phyloP scores from a whole-genome alignment of 768 basidiomycete species.

The Suillus alpinus region DNA sequence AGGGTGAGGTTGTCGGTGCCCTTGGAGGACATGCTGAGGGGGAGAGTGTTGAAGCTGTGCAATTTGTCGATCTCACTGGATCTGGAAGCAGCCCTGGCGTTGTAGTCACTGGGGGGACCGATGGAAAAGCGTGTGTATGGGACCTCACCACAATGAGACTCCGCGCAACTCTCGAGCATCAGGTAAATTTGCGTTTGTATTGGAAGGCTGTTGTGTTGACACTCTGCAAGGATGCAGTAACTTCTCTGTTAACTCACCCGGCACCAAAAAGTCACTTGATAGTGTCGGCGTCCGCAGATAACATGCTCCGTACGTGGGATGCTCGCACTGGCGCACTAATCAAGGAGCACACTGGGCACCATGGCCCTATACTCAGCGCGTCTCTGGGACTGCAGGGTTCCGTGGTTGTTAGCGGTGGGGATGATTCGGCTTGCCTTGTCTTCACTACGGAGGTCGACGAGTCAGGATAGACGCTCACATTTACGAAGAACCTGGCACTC shows the following conservation, averaged over 20 bases:
- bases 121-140: constrained; percentile 94
- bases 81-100: constrained; percentile 56
- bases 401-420: constrained; percentile 83
- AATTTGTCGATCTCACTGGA: constrained; percentile 74
- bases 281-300: constrained; percentile 86
- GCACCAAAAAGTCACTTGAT: constrained; percentile 73
- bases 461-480: constrained; percentile 4
- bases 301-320: constrained; percentile 89
- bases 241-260: constrained; percentile 72
- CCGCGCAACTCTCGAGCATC: constrained; percentile 77
- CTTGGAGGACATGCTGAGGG: constrained; percentile 83
- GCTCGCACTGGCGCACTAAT: constrained; percentile 77
- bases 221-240: constrained; percentile 74
- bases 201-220: background rate
- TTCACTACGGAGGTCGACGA: constrained; percentile 57
- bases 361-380: constrained; percentile 70
- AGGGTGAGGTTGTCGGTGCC: constrained; percentile 76
- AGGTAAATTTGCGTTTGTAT: constrained; percentile 45
- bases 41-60: constrained; percentile 85
- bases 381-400: constrained; percentile 68
- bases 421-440: constrained; percentile 85
- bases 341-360: constrained; percentile 81
- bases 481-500: background rate
- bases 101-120: constrained; percentile 85
- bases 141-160: constrained; percentile 85